These are phyloP conservation scores for Santalum album DNA, from an alignment of 164 flowering plant genomes.

Conservation along the genomic window DNA sequence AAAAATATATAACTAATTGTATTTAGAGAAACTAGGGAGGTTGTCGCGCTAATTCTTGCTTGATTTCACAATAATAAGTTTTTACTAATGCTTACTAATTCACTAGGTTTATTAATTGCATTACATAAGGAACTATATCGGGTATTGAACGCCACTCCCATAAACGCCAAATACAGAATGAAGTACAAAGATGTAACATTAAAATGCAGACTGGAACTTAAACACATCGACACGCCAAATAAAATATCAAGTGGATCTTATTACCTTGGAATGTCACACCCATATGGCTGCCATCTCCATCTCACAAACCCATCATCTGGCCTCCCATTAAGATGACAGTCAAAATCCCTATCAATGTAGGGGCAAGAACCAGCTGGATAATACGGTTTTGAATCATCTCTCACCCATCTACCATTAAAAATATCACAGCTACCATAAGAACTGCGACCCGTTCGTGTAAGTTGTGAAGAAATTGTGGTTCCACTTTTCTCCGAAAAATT, in stretches of 20 bases:
- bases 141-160: no score
- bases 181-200: no score
- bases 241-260: slow-evolving; percentile 4
- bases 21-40: no score
- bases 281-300: slow-evolving; percentile 82
- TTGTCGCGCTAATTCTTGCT: no score
- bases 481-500: not conserved
- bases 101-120: no score
- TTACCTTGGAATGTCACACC: slow-evolving; percentile 64
- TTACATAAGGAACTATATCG: no score
- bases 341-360: slow-evolving; percentile 55
- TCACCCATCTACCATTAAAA: slow-evolving; percentile 77
- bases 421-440: slow-evolving; percentile 45
- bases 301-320: slow-evolving; percentile 51
- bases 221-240: not conserved
- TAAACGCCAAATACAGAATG: no score
- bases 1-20: no score
- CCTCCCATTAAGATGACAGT: slow-evolving; percentile 65
- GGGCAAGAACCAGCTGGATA: slow-evolving; percentile 77
- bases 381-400: slow-evolving; percentile 54
- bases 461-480: slow-evolving; percentile 6
- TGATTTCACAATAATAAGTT: no score
- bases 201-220: not conserved
- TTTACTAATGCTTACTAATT: no score
- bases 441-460: not conserved